Evolutionary conservation across 805 yeast species (phyloP).

Genomic region (Debaryomyces castellii): DNA sequence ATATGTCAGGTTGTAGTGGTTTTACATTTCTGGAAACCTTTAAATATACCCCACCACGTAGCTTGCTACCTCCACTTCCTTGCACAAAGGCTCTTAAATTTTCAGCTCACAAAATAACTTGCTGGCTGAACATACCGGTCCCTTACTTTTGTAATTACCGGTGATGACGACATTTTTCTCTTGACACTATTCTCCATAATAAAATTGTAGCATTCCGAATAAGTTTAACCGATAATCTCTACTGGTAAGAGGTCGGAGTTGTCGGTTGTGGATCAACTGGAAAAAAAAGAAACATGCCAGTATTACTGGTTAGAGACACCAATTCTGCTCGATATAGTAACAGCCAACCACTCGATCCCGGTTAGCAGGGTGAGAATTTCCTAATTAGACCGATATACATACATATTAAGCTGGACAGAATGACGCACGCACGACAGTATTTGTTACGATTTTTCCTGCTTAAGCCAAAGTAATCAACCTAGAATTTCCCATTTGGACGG

Average conservation of each 20-base stretch:
- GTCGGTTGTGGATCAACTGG: neutral
- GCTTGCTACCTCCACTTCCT: neutral
- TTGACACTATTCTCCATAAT: neutral
- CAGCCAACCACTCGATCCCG: neutral
- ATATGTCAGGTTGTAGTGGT: neutral
- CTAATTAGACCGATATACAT: neutral
- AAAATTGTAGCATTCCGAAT: neutral
- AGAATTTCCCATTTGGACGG: constrained; percentile 4
- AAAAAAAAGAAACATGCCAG: neutral
- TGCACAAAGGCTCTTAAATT: neutral
- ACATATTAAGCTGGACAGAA: neutral
- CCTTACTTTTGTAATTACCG: neutral
- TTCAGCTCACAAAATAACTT: neutral
- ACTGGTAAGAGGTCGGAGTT: neutral
- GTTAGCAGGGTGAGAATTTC: neutral
- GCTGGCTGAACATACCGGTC: neutral
- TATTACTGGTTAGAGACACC: neutral
- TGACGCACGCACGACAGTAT: neutral
- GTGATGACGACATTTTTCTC: neutral
- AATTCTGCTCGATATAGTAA: neutral
- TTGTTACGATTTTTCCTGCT: constrained; percentile 3
- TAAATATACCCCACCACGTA: neutral
- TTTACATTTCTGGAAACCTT: neutral
- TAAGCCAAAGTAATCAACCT: neutral
- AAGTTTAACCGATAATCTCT: neutral